Evolutionary conservation across 192 early-diverging fungal species (phyloP).

Genomic region (Geranomyces variabilis): DNA sequence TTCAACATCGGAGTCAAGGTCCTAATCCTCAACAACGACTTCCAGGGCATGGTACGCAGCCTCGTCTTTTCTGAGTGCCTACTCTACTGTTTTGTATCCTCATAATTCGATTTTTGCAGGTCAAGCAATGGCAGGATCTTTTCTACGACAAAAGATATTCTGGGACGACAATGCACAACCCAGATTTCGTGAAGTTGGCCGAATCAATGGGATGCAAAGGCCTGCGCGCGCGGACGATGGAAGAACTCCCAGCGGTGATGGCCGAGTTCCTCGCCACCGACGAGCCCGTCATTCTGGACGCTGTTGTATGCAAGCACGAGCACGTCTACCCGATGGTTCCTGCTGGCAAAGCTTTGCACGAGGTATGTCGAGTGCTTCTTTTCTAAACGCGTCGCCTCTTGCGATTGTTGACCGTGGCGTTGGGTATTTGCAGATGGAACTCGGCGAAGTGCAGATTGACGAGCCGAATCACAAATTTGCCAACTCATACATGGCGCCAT

Average conservation of each 20-base stretch:
- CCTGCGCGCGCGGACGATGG: conserved; percentile 77
- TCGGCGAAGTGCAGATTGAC: conserved; percentile 48
- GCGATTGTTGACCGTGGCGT: conserved; percentile 1
- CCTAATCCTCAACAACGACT: conserved; percentile 95
- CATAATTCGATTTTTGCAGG: conserved; percentile 3
- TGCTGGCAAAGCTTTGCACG: conserved; percentile 89
- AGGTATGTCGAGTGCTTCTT: conserved; percentile 55
- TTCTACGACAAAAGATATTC: conserved; percentile 98
- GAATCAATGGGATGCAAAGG: conserved; percentile 91
- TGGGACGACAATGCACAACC: conserved; percentile 92
- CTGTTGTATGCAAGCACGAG: conserved; percentile 87
- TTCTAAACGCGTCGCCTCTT: not conserved
- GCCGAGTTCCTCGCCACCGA: conserved; percentile 83
- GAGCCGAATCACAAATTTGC: conserved; percentile 50
- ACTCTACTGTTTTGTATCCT: conserved; percentile 16
- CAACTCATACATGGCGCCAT: conserved; percentile 56
- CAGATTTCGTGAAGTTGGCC: conserved; percentile 97
- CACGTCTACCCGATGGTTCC: conserved; percentile 98
- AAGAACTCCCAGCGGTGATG: conserved; percentile 85
- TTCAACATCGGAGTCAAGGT: conserved; percentile 98
- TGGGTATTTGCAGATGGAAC: conserved; percentile 46
- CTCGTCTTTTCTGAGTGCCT: too few relatives aligned
- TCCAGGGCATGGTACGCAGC: conserved; percentile 98
- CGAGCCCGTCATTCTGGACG: conserved; percentile 90
- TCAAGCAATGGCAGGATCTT: conserved; percentile 80